phyloP scores from a whole-genome alignment of 2,329 filamentous ascomycete species.

The Boeremia exigua region DNA sequence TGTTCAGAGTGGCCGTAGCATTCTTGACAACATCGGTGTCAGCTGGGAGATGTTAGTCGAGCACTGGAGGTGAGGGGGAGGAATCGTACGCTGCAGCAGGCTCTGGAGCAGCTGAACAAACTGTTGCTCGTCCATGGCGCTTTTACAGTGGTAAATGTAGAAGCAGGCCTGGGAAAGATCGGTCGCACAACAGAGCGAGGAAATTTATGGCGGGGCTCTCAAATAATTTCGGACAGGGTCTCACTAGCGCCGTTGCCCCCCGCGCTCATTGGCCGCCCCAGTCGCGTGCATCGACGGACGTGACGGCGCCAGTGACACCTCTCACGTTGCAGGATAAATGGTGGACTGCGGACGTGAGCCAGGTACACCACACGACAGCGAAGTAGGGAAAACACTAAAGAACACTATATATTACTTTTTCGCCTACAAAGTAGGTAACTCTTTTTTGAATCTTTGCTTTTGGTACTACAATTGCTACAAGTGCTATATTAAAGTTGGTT shows the following conservation, averaged over 20 bases:
- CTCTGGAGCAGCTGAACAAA: conserved; percentile 87
- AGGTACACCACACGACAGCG: too few species aligned
- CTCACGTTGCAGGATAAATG: too few species aligned
- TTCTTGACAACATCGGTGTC: conserved; percentile 79
- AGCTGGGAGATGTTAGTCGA: conserved; percentile 62
- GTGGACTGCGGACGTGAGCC: too few species aligned
- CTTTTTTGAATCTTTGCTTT: too few species aligned
- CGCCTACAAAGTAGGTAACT: too few species aligned
- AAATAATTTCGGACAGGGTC: conserved; percentile 10
- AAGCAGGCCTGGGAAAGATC: conserved; percentile 30
- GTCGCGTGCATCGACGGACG: not conserved
- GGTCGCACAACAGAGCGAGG: conserved; percentile 30
- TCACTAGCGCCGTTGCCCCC: not conserved
- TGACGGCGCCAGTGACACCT: too few species aligned
- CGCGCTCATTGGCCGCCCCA: conserved; percentile 7
- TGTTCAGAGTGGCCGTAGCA: conserved; percentile 87
- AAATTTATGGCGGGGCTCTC: conserved; percentile 30
- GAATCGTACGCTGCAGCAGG: conserved; percentile 79
- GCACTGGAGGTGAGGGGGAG: not conserved
- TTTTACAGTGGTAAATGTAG: conserved; percentile 30
- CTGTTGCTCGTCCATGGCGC: conserved; percentile 76
- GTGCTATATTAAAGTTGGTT: too few species aligned
- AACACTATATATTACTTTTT: too few species aligned
- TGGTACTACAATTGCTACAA: too few species aligned
- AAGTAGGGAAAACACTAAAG: too few species aligned